Evolutionary conservation across 306 rosid genomes (phyloP), one percentile per base, ranked within the genome.

Genomic region (Vicia faba): DNA sequence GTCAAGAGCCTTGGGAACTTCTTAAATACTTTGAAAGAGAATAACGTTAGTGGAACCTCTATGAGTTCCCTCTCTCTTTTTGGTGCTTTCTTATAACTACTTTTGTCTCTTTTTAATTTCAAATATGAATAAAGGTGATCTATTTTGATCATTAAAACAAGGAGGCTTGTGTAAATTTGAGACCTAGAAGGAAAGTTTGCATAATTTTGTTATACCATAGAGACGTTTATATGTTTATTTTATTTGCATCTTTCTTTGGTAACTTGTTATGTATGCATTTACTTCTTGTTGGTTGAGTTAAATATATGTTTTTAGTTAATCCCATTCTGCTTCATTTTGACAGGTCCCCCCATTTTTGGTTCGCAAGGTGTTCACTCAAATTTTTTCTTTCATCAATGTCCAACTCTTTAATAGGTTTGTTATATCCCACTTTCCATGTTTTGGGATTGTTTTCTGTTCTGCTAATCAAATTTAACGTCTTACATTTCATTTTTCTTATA

Each of bases 281-380:
- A 61, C 43, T 41, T 29, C 45, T 53, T 59, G 41, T 58, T 36
- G 29, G 55, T 70, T 45, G 58, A 35, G 39, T 69, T 8, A 73
- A 51, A 44, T 68, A 40, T 26, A 35, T 56, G 23, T 14, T 43
- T 71, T 40, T 68, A 33, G 51, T 31, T 15, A 36, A 56, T 29
- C 29, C 39, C 36, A 25, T 43, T 64, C 69, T 16, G 45, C 71
- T 67, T 76, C 56, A 18, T 54, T 65, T 83, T 80, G 57, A 19
- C 71, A 81, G 84, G 84, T 85, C 35, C 86, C 89, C 41, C 82
- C 84, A 26, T 86, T 77, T 77, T 69, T 81, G 73, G 97, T 90
- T 80, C 91, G 99, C 18, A 95, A 95, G 83, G 96, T 95, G 70
- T 91, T 85, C 85, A 95, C 92, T 62, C 99, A 95, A 79, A 91